phyloP scores from a whole-genome alignment of 306 rosid genomes.

The Acacia melanoxylon region DNA sequence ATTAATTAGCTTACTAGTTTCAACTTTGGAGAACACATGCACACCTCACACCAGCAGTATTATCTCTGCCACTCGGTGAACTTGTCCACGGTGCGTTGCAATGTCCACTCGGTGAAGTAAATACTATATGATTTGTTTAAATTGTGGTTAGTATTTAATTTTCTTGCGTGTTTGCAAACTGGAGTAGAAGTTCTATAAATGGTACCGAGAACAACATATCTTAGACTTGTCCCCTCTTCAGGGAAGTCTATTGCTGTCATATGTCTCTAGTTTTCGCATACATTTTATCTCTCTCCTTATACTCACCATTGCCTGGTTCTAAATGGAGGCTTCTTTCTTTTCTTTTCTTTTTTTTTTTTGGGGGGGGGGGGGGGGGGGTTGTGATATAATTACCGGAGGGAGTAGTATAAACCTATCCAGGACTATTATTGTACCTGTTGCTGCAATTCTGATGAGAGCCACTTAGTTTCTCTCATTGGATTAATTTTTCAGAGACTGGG shows the following conservation, averaged over 20 bases:
- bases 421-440: conserved; percentile 36
- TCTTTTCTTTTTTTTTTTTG: no score
- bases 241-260: neutral
- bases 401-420: neutral
- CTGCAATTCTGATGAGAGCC: conserved; percentile 27
- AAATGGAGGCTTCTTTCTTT: neutral
- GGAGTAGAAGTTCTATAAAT: neutral
- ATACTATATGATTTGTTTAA: neutral
- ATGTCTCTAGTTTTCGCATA: neutral
- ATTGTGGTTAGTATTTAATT: neutral
- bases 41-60: neutral
- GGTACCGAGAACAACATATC: neutral
- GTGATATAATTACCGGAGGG: no score
- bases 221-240: neutral
- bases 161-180: neutral
- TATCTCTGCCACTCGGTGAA: neutral
- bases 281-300: neutral
- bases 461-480: conserved; percentile 27
- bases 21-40: neutral
- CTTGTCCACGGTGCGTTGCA: neutral
- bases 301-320: neutral
- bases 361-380: no score
- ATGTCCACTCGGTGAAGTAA: neutral
- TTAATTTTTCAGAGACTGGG: conserved; percentile 27
- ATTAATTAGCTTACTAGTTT: neutral